Evolutionary conservation across 75 land plant species (phyloP).

Genomic region (Pinus albicaulis): DNA sequence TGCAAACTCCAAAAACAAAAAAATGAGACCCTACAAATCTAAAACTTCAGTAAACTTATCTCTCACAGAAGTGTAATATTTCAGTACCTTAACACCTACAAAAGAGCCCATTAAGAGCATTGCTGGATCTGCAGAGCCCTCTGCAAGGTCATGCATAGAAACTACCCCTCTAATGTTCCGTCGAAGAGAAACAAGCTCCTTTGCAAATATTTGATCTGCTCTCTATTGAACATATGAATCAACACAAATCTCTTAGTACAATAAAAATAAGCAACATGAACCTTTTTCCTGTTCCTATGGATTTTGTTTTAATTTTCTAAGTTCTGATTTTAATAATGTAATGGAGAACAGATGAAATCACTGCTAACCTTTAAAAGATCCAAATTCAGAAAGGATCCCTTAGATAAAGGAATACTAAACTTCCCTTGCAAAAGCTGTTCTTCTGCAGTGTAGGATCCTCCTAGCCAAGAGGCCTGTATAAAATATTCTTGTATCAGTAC

Average conservation of each 20-base stretch:
- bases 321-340: background rate
- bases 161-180: constrained; percentile 25
- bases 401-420: constrained; percentile 30
- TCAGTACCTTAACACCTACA: constrained; percentile 46
- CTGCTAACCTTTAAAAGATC: constrained; percentile 44
- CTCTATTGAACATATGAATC: constrained; percentile 18
- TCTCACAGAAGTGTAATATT: background rate
- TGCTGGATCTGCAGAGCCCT: constrained; percentile 10
- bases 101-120: constrained; percentile 41
- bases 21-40: too few relatives aligned
- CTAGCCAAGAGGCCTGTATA: constrained; percentile 46
- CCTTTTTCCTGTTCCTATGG: background rate
- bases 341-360: background rate
- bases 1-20: too few relatives aligned
- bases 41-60: background rate
- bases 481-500: background rate
- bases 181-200: constrained; percentile 24
- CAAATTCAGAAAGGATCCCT: constrained; percentile 28
- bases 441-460: constrained; percentile 40
- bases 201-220: constrained; percentile 32
- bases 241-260: background rate
- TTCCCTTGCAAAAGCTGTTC: constrained; percentile 27
- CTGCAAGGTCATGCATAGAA: constrained; percentile 20
- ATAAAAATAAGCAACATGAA: background rate
- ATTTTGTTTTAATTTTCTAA: background rate